Evolutionary conservation across 306 rosid species (phyloP).

Genomic region (Medicago lupulina): DNA sequence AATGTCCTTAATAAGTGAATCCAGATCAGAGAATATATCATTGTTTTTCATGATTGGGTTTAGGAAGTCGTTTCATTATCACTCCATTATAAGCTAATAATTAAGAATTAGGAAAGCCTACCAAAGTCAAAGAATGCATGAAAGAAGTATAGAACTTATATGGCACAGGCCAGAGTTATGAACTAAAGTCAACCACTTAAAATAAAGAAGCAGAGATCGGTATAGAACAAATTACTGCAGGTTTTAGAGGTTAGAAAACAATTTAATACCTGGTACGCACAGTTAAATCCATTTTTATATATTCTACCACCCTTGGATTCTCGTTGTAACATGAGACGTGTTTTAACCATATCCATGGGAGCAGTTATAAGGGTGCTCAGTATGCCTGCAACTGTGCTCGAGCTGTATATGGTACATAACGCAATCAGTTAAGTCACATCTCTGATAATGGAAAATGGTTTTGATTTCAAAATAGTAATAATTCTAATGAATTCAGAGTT

Average conservation of each 20-base stretch:
- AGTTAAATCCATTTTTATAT: constrained; percentile 82
- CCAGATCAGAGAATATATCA: constrained; percentile 10
- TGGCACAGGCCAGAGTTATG: constrained; percentile 8
- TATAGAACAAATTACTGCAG: neutral
- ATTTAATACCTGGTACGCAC: constrained; percentile 75
- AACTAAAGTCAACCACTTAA: neutral
- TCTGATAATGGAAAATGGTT: constrained; percentile 18
- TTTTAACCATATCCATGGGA: constrained; percentile 92
- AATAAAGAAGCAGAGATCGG: constrained; percentile 19
- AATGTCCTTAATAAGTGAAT: constrained; percentile 27
- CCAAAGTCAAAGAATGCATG: constrained; percentile 4
- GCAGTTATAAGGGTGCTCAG: constrained; percentile 83
- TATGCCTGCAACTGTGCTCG: constrained; percentile 79
- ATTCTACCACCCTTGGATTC: constrained; percentile 57
- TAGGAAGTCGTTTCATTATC: neutral
- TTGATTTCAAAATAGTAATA: constrained; percentile 27
- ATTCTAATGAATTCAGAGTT: constrained; percentile 17
- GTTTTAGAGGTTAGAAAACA: constrained; percentile 25
- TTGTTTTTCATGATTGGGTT: constrained; percentile 2
- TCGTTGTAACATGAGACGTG: constrained; percentile 95
- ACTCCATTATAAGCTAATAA: constrained; percentile 10
- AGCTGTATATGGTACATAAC: constrained; percentile 58
- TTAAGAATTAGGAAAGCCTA: constrained; percentile 21
- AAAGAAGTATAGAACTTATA: constrained; percentile 21
- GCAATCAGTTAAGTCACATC: constrained; percentile 40